Evolutionary conservation across 1,284 basidiomycete genomes (phyloP).

Genomic region (Ustilago xerochloae): DNA sequence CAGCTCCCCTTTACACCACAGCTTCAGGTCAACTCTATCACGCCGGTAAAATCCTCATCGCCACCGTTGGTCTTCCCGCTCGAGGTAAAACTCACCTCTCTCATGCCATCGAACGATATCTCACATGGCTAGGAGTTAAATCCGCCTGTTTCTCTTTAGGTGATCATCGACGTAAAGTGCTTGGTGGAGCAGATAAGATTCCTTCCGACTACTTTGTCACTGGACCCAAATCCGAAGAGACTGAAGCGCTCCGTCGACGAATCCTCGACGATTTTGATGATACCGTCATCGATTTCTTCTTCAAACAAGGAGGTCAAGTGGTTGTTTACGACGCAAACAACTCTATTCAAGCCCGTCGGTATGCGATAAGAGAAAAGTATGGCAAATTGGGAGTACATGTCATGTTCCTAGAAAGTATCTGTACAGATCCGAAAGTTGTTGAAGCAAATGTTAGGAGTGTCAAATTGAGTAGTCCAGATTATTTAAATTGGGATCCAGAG

Average conservation of each 20-base stretch:
- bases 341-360: conserved; percentile 78
- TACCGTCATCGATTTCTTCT: conserved; percentile 89
- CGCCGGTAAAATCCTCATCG: conserved; percentile 91
- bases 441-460: conserved; percentile 93
- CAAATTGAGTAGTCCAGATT: conserved; percentile 92
- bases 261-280: conserved; percentile 86
- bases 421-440: conserved; percentile 82
- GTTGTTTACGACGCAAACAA: conserved; percentile 99
- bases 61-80: conserved; percentile 86
- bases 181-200: conserved; percentile 87
- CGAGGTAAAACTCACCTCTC: conserved; percentile 97
- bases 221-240: conserved; percentile 72
- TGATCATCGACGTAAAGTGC: conserved; percentile 88
- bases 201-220: conserved; percentile 91
- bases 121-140: conserved; percentile 97
- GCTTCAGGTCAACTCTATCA: conserved; percentile 81
- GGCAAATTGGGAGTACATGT: conserved; percentile 82
- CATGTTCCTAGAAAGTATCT: conserved; percentile 77
- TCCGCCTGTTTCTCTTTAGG: conserved; percentile 93
- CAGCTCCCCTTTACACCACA: conserved; percentile 62
- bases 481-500: conserved; percentile 90
- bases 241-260: conserved; percentile 78
- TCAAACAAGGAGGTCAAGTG: conserved; percentile 82
- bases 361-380: conserved; percentile 83
- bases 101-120: conserved; percentile 91